Percentiles rank a stretch among this genome's conserved stretches.
Evolutionary conservation across 192 early-diverging fungal species (phyloP).

Genomic region (Coemansia sp.): DNA sequence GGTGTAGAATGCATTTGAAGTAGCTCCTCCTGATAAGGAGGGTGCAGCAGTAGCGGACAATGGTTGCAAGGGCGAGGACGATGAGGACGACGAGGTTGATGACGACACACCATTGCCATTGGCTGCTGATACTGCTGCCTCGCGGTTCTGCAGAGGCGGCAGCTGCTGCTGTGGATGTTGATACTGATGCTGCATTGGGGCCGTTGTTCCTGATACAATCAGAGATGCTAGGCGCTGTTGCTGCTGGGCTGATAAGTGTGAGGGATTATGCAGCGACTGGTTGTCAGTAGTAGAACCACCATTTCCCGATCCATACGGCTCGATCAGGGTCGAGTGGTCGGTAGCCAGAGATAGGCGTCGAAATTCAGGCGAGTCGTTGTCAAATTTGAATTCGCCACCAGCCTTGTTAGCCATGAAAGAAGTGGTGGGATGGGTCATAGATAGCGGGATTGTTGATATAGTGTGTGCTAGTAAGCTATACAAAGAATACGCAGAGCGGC

Average conservation of each 20-base stretch:
- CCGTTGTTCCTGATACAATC: constrained; percentile 7
- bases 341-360: constrained; percentile 6
- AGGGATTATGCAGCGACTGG: neutral
- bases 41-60: constrained; percentile 5
- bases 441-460: too few relatives aligned
- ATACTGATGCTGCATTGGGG: constrained; percentile 5
- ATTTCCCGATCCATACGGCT: constrained; percentile 8
- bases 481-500: neutral
- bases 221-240: neutral
- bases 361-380: constrained; percentile 10
- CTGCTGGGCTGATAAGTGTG: neutral
- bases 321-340: constrained; percentile 5
- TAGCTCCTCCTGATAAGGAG: neutral
- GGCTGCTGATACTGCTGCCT: constrained; percentile 6
- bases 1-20: neutral
- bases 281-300: neutral
- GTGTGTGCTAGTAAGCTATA: neutral
- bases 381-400: constrained; percentile 25
- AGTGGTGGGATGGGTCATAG: constrained; percentile 7
- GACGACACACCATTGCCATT: constrained; percentile 8
- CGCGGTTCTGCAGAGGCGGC: constrained; percentile 2
- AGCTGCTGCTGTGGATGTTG: constrained; percentile 12
- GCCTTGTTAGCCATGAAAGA: constrained; percentile 13
- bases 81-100: neutral
- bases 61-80: neutral